Base-by-base conservation (phyloP, 2,329 filamentous ascomycete genomes). In the Fusarium kyushuense region DNA sequence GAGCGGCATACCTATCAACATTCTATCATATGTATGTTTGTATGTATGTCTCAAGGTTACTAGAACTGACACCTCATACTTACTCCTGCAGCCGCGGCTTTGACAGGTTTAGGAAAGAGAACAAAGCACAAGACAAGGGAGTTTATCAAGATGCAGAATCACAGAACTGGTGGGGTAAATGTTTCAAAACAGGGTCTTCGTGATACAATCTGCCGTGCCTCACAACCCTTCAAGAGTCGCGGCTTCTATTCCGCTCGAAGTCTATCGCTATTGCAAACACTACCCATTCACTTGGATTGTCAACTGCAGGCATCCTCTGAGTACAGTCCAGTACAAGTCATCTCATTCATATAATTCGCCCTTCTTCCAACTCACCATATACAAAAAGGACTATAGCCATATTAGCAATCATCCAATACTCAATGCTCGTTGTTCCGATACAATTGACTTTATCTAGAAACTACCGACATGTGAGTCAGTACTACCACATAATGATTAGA, bases 191-290 rank as follows among this genome's bases (percentile, higher is more conserved):
- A 92, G 76, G 25, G 92, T 76, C 17, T 88, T 87, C 2, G 90
- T 91, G 77, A 93, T 93, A 33, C 90, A 90, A 67, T 90, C 90
- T 54, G 90, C 89, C 9, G 90, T 90, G 65, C 86, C 2, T 21
- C 6, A 7, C 14, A 5, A 36, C 13, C 2, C 12, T 4, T 7
- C 14, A 45, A 10, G 19, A 27, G 21, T 30, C 23, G 27, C 30
- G 27, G 38, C 2, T n/a, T 23, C 10, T 23, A 29, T 52, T 46
- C 52, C 40, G 29, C 40, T 21, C 9, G 1, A 29, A 29, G 4
- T 17, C 12, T 19, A 13, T 11, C 9, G 6, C 14, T 7, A 11
- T 29, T 19, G 7, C 21, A 17, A 9, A 16, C 3, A 40, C 5
- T 9, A n/a, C 2, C 6, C 5, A 12, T 6, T 19, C 16, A 8